Base-by-base conservation (phyloP, 305 asterid species). In the Plantago coronopus region DNA sequence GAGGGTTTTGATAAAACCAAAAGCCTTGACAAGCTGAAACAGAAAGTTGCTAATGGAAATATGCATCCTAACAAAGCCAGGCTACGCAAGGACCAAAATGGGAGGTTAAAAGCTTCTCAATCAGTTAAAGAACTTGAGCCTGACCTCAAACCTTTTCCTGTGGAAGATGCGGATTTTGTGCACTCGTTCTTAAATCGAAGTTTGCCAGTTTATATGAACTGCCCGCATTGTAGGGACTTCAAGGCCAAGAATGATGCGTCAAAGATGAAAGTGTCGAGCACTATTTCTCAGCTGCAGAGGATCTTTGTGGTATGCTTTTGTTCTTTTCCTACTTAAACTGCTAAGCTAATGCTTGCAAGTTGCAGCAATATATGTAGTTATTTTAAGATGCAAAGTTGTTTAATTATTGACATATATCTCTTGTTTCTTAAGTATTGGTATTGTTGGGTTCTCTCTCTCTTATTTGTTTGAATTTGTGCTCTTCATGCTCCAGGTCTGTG, bases 221-320 rank as follows among this genome's bases (percentile, higher is more conserved):
- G 97, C 69, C 99, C 99, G 7, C 83, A 85, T 70, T 94, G 99
- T 74, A 74, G 63, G 75, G 84, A 66, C 57, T 77, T 75, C 40
- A 65, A 50, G 58, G 66, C 62, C 59, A 82, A 80, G 79, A 75
- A 72, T 27, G 83, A 76, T 61, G 48, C 67, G 46, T 53, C 83
- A 25, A 72, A 76, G 65, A 65, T 68, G 38, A 87, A 80, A 71
- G 87, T 82, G 76, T 90, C 95, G 44, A 80, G 95, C 78, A 71
- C 86, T 46, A 70, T 81, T 72, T 94, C 99, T 19, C 99, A 94
- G 80, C 89, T 94, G 62, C 99, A 85, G 83, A 78, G 99, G 80
- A 85, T 94, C 61, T 87, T 94, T 75, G 70, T 94, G 96, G 99
- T 89, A 84, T 61, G 62, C 17, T 27, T 45, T 48, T 43, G 20